Evolutionary conservation across 2,329 filamentous ascomycete genomes (phyloP).

Genomic region (Penicillium sumatraense): DNA sequence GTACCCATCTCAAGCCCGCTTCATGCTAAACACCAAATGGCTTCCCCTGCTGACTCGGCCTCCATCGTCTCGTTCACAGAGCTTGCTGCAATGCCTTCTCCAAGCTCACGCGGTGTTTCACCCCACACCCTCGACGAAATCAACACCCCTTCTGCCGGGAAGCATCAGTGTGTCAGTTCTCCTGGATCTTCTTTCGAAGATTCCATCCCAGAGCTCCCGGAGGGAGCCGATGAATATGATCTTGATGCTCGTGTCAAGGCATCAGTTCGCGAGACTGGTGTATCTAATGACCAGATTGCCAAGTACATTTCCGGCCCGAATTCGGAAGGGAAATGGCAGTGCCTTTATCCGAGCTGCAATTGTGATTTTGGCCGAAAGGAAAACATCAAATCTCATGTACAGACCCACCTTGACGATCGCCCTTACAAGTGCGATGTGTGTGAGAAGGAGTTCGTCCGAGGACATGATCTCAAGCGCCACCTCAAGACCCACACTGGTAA

Average conservation of each 20-base stretch:
- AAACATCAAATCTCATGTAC: constrained; percentile 97
- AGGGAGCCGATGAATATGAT: constrained; percentile 54
- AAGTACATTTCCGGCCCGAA: constrained; percentile 75
- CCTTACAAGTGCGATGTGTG: constrained; percentile 95
- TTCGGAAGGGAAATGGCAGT: constrained; percentile 78
- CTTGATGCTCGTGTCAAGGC: constrained; percentile 62
- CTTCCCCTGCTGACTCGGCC: constrained; percentile 54
- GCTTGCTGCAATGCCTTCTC: constrained; percentile 49
- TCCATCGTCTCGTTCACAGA: constrained; percentile 57
- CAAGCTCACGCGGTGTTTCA: constrained; percentile 27
- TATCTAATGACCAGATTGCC: constrained; percentile 82
- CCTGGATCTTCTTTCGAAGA: constrained; percentile 34
- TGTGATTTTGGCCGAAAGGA: constrained; percentile 97
- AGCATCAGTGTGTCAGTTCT: constrained; percentile 25
- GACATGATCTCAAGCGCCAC: constrained; percentile 96
- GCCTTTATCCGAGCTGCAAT: constrained; percentile 75
- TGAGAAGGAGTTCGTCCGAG: constrained; percentile 92
- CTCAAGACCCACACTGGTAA: constrained; percentile 96
- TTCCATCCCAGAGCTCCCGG: constrained; percentile 45
- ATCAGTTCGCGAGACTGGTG: constrained; percentile 76
- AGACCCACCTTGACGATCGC: constrained; percentile 94
- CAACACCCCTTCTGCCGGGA: constrained; percentile 29
- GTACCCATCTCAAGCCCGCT: constrained; percentile 36
- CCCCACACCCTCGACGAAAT: constrained; percentile 36
- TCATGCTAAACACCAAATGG: constrained; percentile 50